Evolutionary conservation across 2,329 filamentous ascomycete species (phyloP).

Genomic region (Fusarium compactum): DNA sequence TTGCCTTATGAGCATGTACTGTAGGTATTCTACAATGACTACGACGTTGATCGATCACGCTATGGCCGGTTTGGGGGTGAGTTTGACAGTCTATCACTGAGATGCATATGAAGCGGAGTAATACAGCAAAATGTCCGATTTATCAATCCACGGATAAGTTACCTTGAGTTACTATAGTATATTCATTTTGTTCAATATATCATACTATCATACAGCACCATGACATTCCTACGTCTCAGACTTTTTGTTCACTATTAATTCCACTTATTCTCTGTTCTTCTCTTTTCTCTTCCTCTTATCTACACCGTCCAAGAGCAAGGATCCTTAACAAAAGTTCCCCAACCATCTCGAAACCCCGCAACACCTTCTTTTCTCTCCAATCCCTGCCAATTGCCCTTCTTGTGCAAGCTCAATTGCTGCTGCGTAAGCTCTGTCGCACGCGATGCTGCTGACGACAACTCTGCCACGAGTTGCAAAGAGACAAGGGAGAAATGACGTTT

Average conservation of each 20-base stretch:
- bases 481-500: slow-evolving; percentile 18
- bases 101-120: slow-evolving; percentile 26
- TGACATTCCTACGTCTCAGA: neutral
- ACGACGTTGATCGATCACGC: slow-evolving; percentile 26
- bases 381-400: slow-evolving; percentile 20
- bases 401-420: slow-evolving; percentile 13
- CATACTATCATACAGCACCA: neutral
- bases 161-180: neutral
- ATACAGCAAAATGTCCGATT: slow-evolving; percentile 18
- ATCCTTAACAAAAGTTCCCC: slow-evolving; percentile 40
- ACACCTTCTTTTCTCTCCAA: slow-evolving; percentile 2
- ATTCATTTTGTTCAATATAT: neutral
- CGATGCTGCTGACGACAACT: slow-evolving; percentile 33
- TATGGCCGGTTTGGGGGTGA: slow-evolving; percentile 23
- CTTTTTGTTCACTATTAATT: neutral
- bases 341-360: slow-evolving; percentile 22
- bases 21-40: neutral
- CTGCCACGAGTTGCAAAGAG: neutral
- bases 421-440: slow-evolving; percentile 33
- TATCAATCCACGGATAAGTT: neutral
- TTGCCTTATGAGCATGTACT: slow-evolving; percentile 30
- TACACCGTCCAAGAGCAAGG: slow-evolving; percentile 9
- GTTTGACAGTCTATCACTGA: neutral
- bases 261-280: neutral
- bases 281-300: slow-evolving; percentile 21